Conservation (phyloP, 1,284 basidiomycete genomes). For the Ceratobasidium sp. region DNA sequence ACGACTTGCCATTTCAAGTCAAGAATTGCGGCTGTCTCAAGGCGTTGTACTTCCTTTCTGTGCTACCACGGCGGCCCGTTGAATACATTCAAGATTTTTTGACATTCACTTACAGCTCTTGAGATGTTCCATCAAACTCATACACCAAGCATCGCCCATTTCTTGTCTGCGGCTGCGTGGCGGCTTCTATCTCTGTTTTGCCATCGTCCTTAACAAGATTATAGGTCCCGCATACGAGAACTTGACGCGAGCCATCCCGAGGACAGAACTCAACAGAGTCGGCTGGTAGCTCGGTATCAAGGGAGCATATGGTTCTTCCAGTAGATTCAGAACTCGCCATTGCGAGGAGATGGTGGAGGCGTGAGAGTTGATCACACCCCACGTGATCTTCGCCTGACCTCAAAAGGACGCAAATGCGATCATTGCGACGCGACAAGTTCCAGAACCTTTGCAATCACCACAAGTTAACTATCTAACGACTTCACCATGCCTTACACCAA, state of each 20-base stretch:
- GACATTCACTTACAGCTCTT: conserved; percentile 50
- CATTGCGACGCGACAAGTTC: not conserved
- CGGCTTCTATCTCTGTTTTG: conserved; percentile 47
- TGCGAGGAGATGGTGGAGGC: conserved; percentile 6
- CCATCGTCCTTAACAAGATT: conserved; percentile 65
- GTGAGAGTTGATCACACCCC: conserved; percentile 15
- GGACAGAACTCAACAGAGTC: conserved; percentile 93
- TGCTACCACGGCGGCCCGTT: not conserved
- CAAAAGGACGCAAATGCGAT: conserved; percentile 4
- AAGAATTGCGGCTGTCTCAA: conserved; percentile 83
- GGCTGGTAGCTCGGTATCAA: conserved; percentile 86
- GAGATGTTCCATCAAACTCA: conserved; percentile 55
- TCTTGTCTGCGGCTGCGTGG: conserved; percentile 51
- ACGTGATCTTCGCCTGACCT: conserved; percentile 1
- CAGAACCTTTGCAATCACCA: conserved; percentile 11
- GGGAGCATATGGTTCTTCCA: conserved; percentile 34
- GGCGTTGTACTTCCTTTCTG: conserved; percentile 73
- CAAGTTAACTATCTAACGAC: not conserved
- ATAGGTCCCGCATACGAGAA: conserved; percentile 92
- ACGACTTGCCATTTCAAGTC: conserved; percentile 88
- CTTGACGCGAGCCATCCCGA: conserved; percentile 62
- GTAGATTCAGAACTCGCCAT: conserved; percentile 31
- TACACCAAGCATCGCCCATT: conserved; percentile 77
- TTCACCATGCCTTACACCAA: conserved; percentile 39
- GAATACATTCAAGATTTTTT: not conserved